Evolutionary conservation across 306 rosid species (phyloP).

Genomic region (Alnus rubra): DNA sequence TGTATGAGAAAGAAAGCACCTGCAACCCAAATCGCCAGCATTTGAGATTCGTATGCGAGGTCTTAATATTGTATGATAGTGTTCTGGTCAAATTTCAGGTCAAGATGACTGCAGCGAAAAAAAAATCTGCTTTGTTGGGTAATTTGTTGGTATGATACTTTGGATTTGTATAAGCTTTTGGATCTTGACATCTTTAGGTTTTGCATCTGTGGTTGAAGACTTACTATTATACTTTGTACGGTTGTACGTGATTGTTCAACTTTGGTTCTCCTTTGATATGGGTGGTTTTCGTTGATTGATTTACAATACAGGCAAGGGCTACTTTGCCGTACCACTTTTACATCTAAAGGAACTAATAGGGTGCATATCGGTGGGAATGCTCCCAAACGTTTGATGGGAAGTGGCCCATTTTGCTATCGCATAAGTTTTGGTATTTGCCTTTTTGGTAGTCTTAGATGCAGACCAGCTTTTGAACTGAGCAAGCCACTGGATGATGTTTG

Average conservation of each 20-base stretch:
- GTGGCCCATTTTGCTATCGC: no score
- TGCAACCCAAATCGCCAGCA: not conserved
- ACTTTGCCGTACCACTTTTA: no score
- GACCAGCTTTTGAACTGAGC: no score
- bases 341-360: no score
- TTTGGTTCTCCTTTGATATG: not conserved
- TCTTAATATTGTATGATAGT: not conserved
- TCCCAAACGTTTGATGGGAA: no score
- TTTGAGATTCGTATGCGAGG: not conserved
- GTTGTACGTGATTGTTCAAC: not conserved
- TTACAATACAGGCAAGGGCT: no score
- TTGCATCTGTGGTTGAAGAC: not conserved
- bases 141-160: not conserved
- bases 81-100: constrained; percentile 3
- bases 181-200: not conserved
- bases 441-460: no score
- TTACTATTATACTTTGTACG: not conserved
- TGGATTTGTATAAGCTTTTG: not conserved
- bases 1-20: constrained; percentile 9
- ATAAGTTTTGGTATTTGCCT: no score
- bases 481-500: no score
- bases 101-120: not conserved
- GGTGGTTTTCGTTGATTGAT: no score
- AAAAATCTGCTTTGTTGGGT: not conserved
- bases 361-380: no score